Evolutionary conservation across 2,329 filamentous ascomycete genomes (phyloP).

Genomic region (Colletotrichum chlorophyti): DNA sequence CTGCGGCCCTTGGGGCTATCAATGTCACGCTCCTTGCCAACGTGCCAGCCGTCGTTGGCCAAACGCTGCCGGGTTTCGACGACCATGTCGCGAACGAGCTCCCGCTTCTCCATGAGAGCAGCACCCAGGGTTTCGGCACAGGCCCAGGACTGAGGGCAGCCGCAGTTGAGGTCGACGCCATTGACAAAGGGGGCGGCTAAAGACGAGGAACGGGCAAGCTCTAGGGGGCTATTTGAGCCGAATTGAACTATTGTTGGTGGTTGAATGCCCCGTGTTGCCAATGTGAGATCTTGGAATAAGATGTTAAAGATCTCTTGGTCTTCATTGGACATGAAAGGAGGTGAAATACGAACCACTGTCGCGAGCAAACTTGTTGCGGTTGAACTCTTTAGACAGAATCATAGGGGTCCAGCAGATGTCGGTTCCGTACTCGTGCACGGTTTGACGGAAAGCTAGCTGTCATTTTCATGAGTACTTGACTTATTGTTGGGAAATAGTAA

Average conservation of each 20-base stretch:
- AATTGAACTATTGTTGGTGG: slow-evolving; percentile 73
- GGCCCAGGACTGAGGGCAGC: slow-evolving; percentile 77
- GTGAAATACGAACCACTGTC: slow-evolving; percentile 57
- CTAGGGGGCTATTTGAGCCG: slow-evolving; percentile 65
- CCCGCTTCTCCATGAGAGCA: slow-evolving; percentile 70
- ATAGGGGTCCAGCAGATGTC: slow-evolving; percentile 77
- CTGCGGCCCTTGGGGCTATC: slow-evolving; percentile 56
- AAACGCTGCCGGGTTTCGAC: slow-evolving; percentile 61
- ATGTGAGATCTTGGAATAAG: slow-evolving; percentile 59
- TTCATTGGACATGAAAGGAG: not conserved
- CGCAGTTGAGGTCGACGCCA: slow-evolving; percentile 76
- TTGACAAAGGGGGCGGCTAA: slow-evolving; percentile 67
- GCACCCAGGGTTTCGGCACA: slow-evolving; percentile 72
- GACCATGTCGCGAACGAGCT: slow-evolving; percentile 72
- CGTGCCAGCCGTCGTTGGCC: slow-evolving; percentile 58
- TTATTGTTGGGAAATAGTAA: not conserved
- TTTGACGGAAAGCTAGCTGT: slow-evolving; percentile 73
- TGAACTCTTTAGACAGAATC: slow-evolving; percentile 74
- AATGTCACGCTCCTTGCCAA: slow-evolving; percentile 50
- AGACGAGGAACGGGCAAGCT: slow-evolving; percentile 67
- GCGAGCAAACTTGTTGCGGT: slow-evolving; percentile 64
- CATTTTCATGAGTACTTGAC: not conserved
- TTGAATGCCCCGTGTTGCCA: slow-evolving; percentile 58
- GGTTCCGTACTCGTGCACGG: slow-evolving; percentile 67
- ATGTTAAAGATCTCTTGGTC: not conserved